Conservation (phyloP, 192 early-diverging fungal species). For the Umbelopsis sp. region DNA sequence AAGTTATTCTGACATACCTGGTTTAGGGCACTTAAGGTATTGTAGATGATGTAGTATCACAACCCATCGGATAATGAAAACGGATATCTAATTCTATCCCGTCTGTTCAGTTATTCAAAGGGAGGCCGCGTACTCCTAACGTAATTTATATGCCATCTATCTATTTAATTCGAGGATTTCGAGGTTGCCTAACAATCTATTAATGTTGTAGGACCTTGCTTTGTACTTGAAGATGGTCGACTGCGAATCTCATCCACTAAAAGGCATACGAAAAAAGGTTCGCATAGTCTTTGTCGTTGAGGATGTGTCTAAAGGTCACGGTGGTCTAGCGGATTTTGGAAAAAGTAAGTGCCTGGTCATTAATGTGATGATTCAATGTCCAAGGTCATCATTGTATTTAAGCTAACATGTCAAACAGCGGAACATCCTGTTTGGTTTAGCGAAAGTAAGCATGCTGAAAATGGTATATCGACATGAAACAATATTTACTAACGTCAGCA, state of each 20-base stretch:
- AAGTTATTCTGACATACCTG: background rate
- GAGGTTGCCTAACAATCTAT: no score
- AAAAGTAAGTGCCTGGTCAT: slow-evolving; percentile 27
- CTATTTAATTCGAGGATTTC: background rate
- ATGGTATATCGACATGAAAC: background rate
- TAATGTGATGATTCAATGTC: no score
- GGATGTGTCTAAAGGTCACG: slow-evolving; percentile 15
- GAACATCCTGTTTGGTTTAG: slow-evolving; percentile 24
- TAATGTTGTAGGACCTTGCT: slow-evolving; percentile 35
- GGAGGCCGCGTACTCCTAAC: background rate
- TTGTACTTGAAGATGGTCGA: slow-evolving; percentile 34
- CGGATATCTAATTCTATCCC: background rate
- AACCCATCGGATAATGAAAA: no score
- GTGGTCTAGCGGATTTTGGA: slow-evolving; percentile 22
- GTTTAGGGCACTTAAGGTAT: background rate
- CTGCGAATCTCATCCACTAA: slow-evolving; percentile 15
- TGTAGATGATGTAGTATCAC: no score
- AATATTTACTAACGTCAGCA: background rate
- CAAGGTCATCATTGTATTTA: background rate
- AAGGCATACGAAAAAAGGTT: slow-evolving; percentile 35
- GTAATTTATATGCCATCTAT: background rate
- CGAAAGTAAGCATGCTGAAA: slow-evolving; percentile 19
- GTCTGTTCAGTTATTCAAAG: background rate
- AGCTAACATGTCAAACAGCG: background rate
- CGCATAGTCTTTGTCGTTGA: slow-evolving; percentile 36